Conservation (phyloP, 805 yeast genomes). For the Henningerozyma blattae region DNA sequence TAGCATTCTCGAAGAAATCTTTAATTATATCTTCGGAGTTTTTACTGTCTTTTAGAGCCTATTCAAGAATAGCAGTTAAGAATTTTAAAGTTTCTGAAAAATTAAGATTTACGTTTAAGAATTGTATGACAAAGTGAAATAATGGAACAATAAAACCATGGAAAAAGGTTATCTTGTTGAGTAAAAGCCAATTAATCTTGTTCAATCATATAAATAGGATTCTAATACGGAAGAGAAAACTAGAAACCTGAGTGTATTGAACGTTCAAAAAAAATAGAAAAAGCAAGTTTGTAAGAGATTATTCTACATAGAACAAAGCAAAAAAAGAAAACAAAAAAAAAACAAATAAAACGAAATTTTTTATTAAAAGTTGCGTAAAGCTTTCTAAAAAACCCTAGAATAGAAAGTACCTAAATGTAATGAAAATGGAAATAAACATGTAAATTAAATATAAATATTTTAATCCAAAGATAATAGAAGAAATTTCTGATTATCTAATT, state of each 20-base stretch:
- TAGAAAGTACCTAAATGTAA: not conserved
- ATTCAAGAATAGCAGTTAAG: too few species aligned
- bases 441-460: too few species aligned
- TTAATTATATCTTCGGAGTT: too few species aligned
- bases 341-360: constrained; percentile 1
- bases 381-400: not conserved
- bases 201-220: constrained; percentile 73
- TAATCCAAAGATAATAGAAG: too few species aligned
- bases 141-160: constrained; percentile 58
- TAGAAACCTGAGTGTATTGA: constrained; percentile 10
- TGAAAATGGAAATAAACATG: not conserved
- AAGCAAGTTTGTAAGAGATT: not conserved
- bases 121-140: constrained; percentile 27
- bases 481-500: too few species aligned
- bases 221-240: constrained; percentile 7
- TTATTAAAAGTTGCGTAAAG: constrained; percentile 1
- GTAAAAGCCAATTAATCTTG: constrained; percentile 62
- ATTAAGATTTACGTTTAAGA: not conserved
- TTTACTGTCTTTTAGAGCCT: too few species aligned
- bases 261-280: not conserved
- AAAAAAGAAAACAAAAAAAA: constrained; percentile 1
- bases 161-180: constrained; percentile 44
- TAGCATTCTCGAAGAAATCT: too few species aligned
- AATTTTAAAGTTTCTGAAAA: too few species aligned
- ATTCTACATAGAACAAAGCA: constrained; percentile 1